Base-by-base conservation (phyloP, 1,284 basidiomycete genomes). In the Puccinia sorghi region DNA sequence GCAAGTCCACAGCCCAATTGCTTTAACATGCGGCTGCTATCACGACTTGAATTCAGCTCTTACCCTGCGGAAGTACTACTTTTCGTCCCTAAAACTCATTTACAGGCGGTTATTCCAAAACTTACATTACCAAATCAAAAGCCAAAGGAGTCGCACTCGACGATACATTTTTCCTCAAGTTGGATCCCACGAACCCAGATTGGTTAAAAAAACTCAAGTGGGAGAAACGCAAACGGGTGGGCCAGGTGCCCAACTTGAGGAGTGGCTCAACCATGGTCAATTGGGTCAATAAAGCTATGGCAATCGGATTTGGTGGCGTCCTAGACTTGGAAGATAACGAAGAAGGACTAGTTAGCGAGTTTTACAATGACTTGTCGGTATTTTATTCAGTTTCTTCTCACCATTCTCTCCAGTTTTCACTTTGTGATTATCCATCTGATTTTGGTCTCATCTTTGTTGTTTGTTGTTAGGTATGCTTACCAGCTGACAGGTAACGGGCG, bases 291-390 rank as follows among this genome's bases (percentile, higher is more conserved):
- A 82, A 85, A 66, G 61, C 86, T 37, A 91, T 89, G 82, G 93
- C 93, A 0, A 87, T 97, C 0, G 85, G 95, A 70, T 97, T 97
- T 82, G 94, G 94, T 15, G 94, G 94, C 6, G 94, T 97, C 0
- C 91, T 90, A 7, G 94, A 97, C 82, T 91, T 93, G 80, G 94
- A 97, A 82, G 90, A 88, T 39, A 89, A 89, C 79, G 94, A 97
- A 84, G 94, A 97, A 83, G 90, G 89, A 0, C 85, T 97, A 82
- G 91, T 93, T 80, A 92, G 91, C 81, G 87, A 90, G 0, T 94
- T 94, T 83, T 92, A 91, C 86, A 93, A 93, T 80, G 74, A 76
- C 37, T 27, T 76, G 74, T 76, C 20, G 46, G 74, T 67, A 48
- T 57, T 54, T 48, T 15, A 59, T 32, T 41, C 25, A 39, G 15